Base-by-base conservation (phyloP, 2,329 filamentous ascomycete species). In the Rugonectria rugulosa region DNA sequence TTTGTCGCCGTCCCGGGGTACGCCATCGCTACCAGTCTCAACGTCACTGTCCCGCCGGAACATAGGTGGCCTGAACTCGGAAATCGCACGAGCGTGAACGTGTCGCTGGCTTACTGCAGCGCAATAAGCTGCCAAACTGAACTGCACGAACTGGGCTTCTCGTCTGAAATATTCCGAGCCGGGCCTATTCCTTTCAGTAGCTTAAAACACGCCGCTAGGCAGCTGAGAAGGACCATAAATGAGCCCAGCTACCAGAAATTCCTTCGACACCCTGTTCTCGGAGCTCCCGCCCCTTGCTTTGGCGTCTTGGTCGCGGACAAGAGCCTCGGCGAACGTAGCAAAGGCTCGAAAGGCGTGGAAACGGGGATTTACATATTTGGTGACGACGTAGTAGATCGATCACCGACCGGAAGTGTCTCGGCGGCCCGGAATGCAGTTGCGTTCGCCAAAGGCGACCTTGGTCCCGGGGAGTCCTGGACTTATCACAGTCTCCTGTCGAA, bases 51-150 rank as follows among this genome's bases (percentile, higher is more conserved):
- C 8, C 38, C 44, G 3, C 4, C 17, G n/a, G 7, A 26, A 2
- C 31, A 36, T 3, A 40, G 31, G 15, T 54, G 52, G 52, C 52
- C 52, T 20, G 52, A 54, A 12, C 44, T 54, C 3, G 41, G 41
- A 4, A 17, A 38, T 31, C 42, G 50, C 7, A 6, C 40, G 14
- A 52, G 31, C 9, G 48, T 52, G 3, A 15, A 15, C 7, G 31
- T 52, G 10, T 44, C 40, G 3, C n/a, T 52, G 14, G 48, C 40
- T 10, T 31, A 29, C 14, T 20, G 23, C 10, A 44, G 48, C 8
- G 48, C 48, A 5, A 24, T 44, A 7, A 52, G 48, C 11, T 45
- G 48, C 12, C 48, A 52, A 4, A 31, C 45, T 19, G 12, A 31
- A 3, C 24, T 44, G 5, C 12, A 21, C 5, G 40, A 44, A 24